Evolutionary conservation across 2,329 filamentous ascomycete species (phyloP), one percentile per base, ranked within the genome.

Genomic region (Immersiporthe knoxdaviesiana): DNA sequence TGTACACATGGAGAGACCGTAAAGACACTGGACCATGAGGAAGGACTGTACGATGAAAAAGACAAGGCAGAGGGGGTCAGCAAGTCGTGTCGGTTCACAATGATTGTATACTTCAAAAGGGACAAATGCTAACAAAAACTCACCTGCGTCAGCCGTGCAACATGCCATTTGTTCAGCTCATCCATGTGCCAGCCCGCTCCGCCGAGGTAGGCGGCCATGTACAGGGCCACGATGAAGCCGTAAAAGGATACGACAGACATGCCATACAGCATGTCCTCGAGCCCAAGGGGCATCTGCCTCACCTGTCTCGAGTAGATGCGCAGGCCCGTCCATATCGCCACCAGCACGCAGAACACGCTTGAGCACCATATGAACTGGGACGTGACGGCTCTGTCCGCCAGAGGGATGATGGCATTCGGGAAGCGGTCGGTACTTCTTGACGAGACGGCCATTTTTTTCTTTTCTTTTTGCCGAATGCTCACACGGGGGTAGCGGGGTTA

Each of bases 131-230:
- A 18, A 44, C 44, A n/a, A 2, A 2, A 12, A 52, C 68, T 50
- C 16, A 69, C 68, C 60, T 69, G 68, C 37, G 68, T 69, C 50
- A 69, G 58, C 37, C 68, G 54, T 14, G 64, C 59, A 32, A 69
- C 58, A 21, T 69, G 68, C 37, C 41, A 67, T 6, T 60, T 52
- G 30, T 63, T 67, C 11, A 69, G 32, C 8, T 54, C 30, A 18
- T n/a, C 47, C 68, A 69, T 69, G 30, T 69, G 68, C 12, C 66
- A 58, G 27, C 68, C 64, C n/a, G 64, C 59, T 41, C 64, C 64
- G 59, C 64, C 68, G 10, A 69, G 59, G 16, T 63, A 67, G 11
- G 50, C 14, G n/a, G 59, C 60, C 35, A 67, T 44, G 32, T 67
- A 67, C 8, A 67, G 41, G 21, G 64, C 58, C n/a, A 67, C 50